phyloP scores from a whole-genome alignment of 2,329 filamentous ascomycete species.

The Raffaelea ambrosiae region DNA sequence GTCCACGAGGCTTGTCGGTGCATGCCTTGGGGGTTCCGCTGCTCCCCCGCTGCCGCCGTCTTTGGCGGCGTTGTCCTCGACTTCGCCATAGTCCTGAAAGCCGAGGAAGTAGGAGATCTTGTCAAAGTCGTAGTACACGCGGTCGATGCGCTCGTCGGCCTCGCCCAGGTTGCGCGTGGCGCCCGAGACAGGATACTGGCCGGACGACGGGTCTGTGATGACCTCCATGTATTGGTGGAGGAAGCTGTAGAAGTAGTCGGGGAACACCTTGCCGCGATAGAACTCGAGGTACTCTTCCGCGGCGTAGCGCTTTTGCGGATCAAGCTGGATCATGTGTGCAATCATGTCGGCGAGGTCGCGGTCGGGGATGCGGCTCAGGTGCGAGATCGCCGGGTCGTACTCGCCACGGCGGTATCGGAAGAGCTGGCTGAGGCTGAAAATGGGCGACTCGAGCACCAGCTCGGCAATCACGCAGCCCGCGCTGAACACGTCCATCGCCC shows the following conservation, averaged over 20 bases:
- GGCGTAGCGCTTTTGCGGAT: constrained; percentile 84
- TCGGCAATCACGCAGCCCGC: constrained; percentile 95
- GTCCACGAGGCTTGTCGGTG: background rate
- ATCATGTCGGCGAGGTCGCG: constrained; percentile 81
- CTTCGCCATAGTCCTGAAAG: constrained; percentile 45
- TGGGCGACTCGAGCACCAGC: constrained; percentile 86
- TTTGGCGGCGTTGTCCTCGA: constrained; percentile 11
- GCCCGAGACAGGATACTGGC: constrained; percentile 62
- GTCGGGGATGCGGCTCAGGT: constrained; percentile 81
- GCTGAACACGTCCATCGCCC: constrained; percentile 99
- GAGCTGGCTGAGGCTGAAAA: constrained; percentile 95
- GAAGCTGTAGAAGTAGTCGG: constrained; percentile 95
- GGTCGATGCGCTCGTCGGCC: constrained; percentile 87
- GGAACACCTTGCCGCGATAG: constrained; percentile 87
- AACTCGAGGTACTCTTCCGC: constrained; percentile 91
- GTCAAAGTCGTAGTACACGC: constrained; percentile 90
- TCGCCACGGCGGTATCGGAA: constrained; percentile 91
- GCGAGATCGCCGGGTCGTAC: constrained; percentile 76
- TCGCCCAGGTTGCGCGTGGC: constrained; percentile 68
- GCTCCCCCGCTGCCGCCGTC: constrained; percentile 4
- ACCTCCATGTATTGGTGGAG: constrained; percentile 96
- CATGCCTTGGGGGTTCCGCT: too few relatives aligned
- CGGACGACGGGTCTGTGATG: constrained; percentile 83
- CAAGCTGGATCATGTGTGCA: constrained; percentile 89
- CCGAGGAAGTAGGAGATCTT: constrained; percentile 95